Evolutionary conservation across 768 basidiomycete genomes (phyloP), one percentile per base, ranked within the genome.

Genomic region (Auriculariales sp.): DNA sequence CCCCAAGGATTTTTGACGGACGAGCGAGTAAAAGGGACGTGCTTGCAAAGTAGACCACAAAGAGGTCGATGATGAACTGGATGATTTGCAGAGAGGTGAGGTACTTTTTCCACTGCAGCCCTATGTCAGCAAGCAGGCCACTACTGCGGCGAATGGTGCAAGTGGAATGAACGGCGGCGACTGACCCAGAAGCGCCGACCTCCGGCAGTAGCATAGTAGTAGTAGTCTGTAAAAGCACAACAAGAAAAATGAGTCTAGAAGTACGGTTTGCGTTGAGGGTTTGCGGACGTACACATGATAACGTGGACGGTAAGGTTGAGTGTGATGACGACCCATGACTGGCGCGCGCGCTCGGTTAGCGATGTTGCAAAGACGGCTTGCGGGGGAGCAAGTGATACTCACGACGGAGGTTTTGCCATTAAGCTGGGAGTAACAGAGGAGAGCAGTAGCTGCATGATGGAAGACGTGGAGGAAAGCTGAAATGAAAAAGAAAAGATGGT

Each of bases 171-270:
- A n/a, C n/a, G n/a, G n/a, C n/a, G n/a, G n/a, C 4, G 17, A 62
- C 73, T 48, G 66, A 92, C 91, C 92, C 95, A 98, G 68, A 98
- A 90, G 69, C 74, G 88, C 61, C 84, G 85, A 54, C 95, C 95
- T 60, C 94, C 91, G 47, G 95, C 92, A 47, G 95, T 97, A 24
- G 92, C 92, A 67, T 85, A 98, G 70, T 99, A 99, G 70, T 99
- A 99, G 67, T 98, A 99, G 71, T 99, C 92, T 93, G 59, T 4
- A 48, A 36, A 19, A 36, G 35, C n/a, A 36, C 5, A 19, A 36
- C 35, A 36, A 36, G 35, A 36, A 12, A 36, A 36, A 36, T 9
- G 35, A n/a, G 35, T n/a, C n/a, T 36, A 36, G 15, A 19, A 12
- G 35, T 7, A n/a, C 31, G 22, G 22, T 36, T n/a, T 19, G 35